Evolutionary conservation across 805 yeast genomes (phyloP).

Genomic region (Komagataella ulmi): DNA sequence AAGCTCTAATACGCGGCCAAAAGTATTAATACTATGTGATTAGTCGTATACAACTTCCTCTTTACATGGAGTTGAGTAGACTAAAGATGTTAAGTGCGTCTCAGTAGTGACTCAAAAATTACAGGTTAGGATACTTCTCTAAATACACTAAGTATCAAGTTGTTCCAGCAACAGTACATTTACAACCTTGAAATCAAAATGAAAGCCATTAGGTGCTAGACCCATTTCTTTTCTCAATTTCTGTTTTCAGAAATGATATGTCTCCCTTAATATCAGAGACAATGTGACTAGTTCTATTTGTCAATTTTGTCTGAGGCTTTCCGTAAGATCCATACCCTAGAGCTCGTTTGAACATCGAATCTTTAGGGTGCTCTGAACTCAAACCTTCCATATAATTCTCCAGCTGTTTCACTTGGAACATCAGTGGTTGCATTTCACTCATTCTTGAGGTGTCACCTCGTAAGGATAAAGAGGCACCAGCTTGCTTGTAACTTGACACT

Average conservation of each 20-base stretch:
- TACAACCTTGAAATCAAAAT: not conserved
- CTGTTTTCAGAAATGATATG: not conserved
- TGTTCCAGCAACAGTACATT: not conserved
- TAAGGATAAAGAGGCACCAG: conserved; percentile 1
- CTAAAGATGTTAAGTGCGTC: too few relatives aligned
- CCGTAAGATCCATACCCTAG: conserved; percentile 5
- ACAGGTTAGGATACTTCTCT: too few relatives aligned
- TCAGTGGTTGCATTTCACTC: conserved; percentile 10
- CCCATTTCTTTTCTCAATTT: not conserved
- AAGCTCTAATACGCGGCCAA: too few relatives aligned
- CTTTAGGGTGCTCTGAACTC: conserved; percentile 20
- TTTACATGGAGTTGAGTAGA: too few relatives aligned
- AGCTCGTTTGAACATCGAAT: conserved; percentile 15
- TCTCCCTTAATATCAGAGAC: not conserved
- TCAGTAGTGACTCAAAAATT: too few relatives aligned
- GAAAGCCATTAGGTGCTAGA: not conserved
- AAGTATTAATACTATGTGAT: too few relatives aligned
- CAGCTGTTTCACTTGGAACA: conserved; percentile 18
- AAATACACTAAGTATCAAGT: not conserved
- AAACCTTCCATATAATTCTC: conserved; percentile 17
- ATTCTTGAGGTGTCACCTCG: not conserved
- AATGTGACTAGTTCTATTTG: not conserved
- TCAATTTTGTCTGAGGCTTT: not conserved
- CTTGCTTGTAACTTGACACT: conserved; percentile 12
- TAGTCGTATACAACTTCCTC: too few relatives aligned